Base-by-base conservation (phyloP, 768 basidiomycete species). In the Mycena latifolia region DNA sequence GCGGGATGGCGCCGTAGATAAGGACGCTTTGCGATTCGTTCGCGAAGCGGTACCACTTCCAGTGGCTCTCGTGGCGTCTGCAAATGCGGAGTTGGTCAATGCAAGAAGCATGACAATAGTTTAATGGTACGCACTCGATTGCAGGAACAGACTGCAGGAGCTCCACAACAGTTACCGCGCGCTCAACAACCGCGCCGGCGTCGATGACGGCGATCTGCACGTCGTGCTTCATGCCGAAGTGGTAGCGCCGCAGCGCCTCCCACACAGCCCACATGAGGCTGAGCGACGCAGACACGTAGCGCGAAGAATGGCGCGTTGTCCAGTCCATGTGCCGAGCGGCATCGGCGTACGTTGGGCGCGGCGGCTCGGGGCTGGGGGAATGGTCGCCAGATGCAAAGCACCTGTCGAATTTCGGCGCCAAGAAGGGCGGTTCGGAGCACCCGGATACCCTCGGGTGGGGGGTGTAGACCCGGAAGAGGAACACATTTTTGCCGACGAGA, bases 251-350 rank as follows among this genome's bases (percentile, higher is more conserved):
- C 24, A 90, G 83, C 5, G 92, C 92, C 74, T 94, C 92, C 91
- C 91, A 94, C 39, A 93, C 82, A 10, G 91, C 88, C 92, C 92
- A 94, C 39, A 85, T 86, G 69, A 93, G 91, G 79, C 90, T 93
- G 75, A 93, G 93, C 7, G 92, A 92, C 2, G 91, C 85, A 3
- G 92, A 91, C 47, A 93, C 85, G 66, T 86, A 93, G 6, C 87
- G 82, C 0, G 92, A 94, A 22, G 86, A 82, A 6, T 87, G 80
- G 65, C 89, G 85, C n/a, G 89, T 91, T 24, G 89, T 90, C 90
- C 91, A 92, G 63, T 92, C 89, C 87, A 94, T 86, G 72, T 93
- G 89, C 66, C 79, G 82, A 55, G 82, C 85, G 51, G 90, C 89
- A 72, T 92, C 92, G 8, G 79, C 79, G 74, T 91, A 93, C 2